These are phyloP conservation scores for Lactarius deliciosus DNA, from an alignment of 768 basidiomycete species.

Conservation along the genomic window DNA sequence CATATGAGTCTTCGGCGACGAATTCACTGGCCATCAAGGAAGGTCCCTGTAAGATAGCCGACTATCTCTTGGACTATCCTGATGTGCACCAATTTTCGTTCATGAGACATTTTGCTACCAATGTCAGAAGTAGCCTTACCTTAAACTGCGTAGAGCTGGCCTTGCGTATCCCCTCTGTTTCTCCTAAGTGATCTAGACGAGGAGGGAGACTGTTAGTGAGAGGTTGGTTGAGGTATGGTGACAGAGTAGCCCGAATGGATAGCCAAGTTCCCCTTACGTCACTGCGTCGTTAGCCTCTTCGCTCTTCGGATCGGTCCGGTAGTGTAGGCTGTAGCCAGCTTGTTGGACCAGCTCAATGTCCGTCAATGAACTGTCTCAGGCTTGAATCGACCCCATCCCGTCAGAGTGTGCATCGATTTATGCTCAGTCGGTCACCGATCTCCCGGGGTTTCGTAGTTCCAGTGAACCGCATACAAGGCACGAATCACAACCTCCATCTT, in stretches of 20 bases:
- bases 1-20: not conserved
- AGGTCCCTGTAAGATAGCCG: not conserved
- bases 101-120: not conserved
- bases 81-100: not conserved
- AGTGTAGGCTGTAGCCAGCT: no score
- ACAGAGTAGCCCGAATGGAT: no score
- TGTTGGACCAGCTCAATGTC: no score
- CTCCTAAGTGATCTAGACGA: not conserved
- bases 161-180: not conserved
- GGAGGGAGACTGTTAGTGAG: not conserved
- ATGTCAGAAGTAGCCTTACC: not conserved
- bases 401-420: not conserved
- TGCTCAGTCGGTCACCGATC: not conserved
- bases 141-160: not conserved
- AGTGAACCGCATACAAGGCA: not conserved
- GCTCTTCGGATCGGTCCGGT: no score
- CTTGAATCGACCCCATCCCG: no score
- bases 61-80: not conserved
- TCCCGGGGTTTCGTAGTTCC: not conserved
- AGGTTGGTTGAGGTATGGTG: no score
- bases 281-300: no score
- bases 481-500: no score
- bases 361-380: no score
- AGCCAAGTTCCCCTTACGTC: no score
- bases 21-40: not conserved